Base-by-base conservation (phyloP, 495 filamentous ascomycete genomes). In the Daldinia grandis region DNA sequence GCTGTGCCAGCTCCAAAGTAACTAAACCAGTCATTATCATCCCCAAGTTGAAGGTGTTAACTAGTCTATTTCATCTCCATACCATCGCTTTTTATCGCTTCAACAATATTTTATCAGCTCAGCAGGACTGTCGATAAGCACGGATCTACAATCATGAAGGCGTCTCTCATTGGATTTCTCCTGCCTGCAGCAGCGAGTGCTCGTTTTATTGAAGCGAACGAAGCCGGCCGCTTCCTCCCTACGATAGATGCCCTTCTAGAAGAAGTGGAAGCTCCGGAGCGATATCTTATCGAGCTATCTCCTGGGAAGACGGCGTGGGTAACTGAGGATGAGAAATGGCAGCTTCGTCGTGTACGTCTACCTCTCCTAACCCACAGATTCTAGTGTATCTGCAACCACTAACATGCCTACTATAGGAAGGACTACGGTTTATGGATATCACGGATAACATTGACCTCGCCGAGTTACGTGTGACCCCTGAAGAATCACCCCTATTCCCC, bases 311-410 rank as follows among this genome's bases (percentile, higher is more conserved):
- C 88, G 24, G 80, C 83, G 81, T 96, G 92, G 91, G 89, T 97
- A 25, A 95, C 92, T 0, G 95, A 99, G 72, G 93, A 97, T 30
- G 89, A 97, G 81, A 99, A 99, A 81, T 97, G 96, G 92, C 88
- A 87, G 69, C 82, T 98, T 66, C 89, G 92, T 78, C 83, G 94
- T 71, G 93, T 97, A 87, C 62, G 89, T 80, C 25, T 65, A 30
- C 14, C 25, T 5, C 50, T n/a, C 15, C 28, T 42, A 10, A 31
- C 25, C 38, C 56, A 50, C 35, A 24, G 4, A 37, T 56, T 56
- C 10, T 30, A 15, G 6, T 47, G 15, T 27, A 37, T 57, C 54
- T 6, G 7, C 15, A 28, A 62, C 40, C 17, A 37, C 67, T 77
- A 62, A 75, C 51, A 47, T 8, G 25, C 24, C 15, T 62, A 53